A percentile compares a stretch with the other conserved stretches of the same genome.
Conservation (phyloP, 129 eudicot species). For the carrot (Daucus carota) region DNA sequence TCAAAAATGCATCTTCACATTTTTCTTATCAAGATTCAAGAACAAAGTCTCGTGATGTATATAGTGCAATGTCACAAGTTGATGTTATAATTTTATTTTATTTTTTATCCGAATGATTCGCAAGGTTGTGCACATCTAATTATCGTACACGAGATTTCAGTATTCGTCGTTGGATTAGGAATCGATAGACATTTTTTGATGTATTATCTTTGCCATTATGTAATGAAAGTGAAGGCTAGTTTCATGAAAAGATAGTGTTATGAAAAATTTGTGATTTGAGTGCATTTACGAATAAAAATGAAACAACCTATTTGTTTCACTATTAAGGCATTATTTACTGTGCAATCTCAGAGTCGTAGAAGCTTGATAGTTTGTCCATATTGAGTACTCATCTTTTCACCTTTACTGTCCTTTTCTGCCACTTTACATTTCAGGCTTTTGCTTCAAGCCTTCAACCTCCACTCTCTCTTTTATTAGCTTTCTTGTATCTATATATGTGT, state of each 20-base stretch:
- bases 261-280: not conserved
- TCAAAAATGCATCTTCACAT: slow-evolving; percentile 13
- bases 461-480: not conserved
- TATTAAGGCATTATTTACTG: not conserved
- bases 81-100: not conserved
- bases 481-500: no score
- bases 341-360: slow-evolving; percentile 8
- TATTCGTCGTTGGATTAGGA: no score
- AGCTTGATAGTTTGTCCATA: slow-evolving; percentile 17
- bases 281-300: not conserved
- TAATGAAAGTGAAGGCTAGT: no score
- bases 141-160: no score
- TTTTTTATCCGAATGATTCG: no score
- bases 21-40: slow-evolving; percentile 24
- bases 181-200: no score
- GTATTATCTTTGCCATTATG: no score
- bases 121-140: no score
- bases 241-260: no score
- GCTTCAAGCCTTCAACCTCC: slow-evolving; percentile 7
- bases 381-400: slow-evolving; percentile 22
- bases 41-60: slow-evolving; percentile 33
- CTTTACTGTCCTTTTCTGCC: slow-evolving; percentile 18
- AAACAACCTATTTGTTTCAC: slow-evolving; percentile 14
- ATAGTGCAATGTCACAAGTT: slow-evolving; percentile 20
- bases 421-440: slow-evolving; percentile 20